Evolutionary conservation across 108 stramenopile genomes (phyloP).

Genomic region (Parietichytrium sp.): DNA sequence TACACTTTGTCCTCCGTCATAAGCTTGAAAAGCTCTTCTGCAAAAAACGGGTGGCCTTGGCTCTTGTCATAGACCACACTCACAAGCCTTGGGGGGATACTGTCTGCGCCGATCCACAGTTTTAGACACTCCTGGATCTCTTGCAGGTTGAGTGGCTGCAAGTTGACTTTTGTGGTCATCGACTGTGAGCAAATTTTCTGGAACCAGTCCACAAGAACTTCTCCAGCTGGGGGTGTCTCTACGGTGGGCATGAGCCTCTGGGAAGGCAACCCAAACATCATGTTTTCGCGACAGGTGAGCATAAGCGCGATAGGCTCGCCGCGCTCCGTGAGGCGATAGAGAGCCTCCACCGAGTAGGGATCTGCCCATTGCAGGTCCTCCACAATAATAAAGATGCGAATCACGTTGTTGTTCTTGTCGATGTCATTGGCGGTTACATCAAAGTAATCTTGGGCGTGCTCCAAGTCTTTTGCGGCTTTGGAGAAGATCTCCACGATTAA

Average conservation of each 20-base stretch:
- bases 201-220: neutral
- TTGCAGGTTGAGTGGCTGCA: neutral
- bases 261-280: neutral
- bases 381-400: neutral
- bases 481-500: slow-evolving; percentile 14
- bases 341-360: slow-evolving; percentile 1
- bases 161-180: neutral
- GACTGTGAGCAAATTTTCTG: neutral
- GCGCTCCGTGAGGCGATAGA: neutral
- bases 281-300: neutral
- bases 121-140: neutral
- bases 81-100: neutral
- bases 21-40: neutral
- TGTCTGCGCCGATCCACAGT: neutral
- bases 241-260: no score
- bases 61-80: neutral
- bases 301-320: neutral
- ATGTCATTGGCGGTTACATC: neutral
- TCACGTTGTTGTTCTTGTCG: neutral
- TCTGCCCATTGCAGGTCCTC: slow-evolving; percentile 9
- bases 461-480: neutral
- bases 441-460: neutral
- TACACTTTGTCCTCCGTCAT: neutral
- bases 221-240: no score
- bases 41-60: slow-evolving; percentile 31